phyloP scores from a whole-genome alignment of 345 rosid species.

The Camelina laxa region DNA sequence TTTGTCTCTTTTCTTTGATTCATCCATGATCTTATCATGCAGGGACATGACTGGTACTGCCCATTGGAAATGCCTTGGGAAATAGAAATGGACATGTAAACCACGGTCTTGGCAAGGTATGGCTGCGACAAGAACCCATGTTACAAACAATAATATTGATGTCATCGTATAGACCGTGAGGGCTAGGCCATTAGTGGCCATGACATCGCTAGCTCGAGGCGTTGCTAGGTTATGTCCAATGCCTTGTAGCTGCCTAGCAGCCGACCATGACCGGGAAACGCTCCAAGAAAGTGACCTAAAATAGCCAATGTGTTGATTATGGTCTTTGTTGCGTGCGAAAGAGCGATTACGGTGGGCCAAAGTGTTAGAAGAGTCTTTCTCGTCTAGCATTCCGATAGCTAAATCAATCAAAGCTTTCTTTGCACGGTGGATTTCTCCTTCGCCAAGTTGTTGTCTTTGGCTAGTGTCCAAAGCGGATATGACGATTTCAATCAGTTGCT shows the following conservation, averaged over 20 bases:
- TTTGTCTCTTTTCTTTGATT: slow-evolving; percentile 65
- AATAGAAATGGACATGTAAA: slow-evolving; percentile 67
- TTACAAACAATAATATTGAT: slow-evolving; percentile 65
- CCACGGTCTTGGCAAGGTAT: slow-evolving; percentile 96
- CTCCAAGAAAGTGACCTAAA: slow-evolving; percentile 90
- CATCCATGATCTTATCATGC: slow-evolving; percentile 71
- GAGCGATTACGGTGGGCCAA: slow-evolving; percentile 76
- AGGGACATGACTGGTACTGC: slow-evolving; percentile 56
- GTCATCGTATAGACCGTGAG: slow-evolving; percentile 69
- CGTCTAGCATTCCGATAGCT: slow-evolving; percentile 78
- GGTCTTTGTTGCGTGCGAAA: slow-evolving; percentile 59
- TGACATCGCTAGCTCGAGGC: slow-evolving; percentile 61
- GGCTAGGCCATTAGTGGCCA: slow-evolving; percentile 67
- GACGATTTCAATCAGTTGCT: slow-evolving; percentile 65
- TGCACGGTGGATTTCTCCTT: slow-evolving; percentile 84
- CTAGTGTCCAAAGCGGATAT: slow-evolving; percentile 51
- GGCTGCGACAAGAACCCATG: slow-evolving; percentile 92
- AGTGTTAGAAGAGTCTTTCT: slow-evolving; percentile 65
- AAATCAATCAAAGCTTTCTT: slow-evolving; percentile 79
- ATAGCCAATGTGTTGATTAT: slow-evolving; percentile 55
- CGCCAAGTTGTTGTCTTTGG: slow-evolving; percentile 49
- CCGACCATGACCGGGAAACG: slow-evolving; percentile 92
- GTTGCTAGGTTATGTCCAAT: slow-evolving; percentile 63
- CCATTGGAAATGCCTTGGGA: slow-evolving; percentile 73
- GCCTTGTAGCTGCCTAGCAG: slow-evolving; percentile 78